Percentiles rank a stretch among this genome's conserved stretches.
phyloP scores from a whole-genome alignment of 2,329 filamentous ascomycete species.

The Aspergillus aculeatinus region DNA sequence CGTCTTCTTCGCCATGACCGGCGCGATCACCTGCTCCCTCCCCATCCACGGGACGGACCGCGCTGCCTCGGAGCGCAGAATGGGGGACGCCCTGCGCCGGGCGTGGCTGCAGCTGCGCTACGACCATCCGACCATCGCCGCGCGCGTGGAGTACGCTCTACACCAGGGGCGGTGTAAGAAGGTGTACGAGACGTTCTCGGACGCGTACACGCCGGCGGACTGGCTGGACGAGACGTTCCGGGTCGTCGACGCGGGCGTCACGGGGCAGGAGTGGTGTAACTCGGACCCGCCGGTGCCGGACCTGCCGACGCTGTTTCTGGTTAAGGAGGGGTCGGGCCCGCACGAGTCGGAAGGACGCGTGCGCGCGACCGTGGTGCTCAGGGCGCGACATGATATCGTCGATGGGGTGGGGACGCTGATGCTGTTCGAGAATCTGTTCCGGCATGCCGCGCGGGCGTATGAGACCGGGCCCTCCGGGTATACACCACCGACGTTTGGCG shows the following conservation, averaged over 20 bases:
- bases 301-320: constrained; percentile 25
- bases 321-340: constrained; percentile 6
- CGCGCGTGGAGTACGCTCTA: constrained; percentile 20
- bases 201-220: neutral
- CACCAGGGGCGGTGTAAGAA: constrained; percentile 21
- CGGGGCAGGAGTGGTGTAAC: constrained; percentile 27
- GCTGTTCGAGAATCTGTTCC: constrained; percentile 22
- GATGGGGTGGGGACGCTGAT: constrained; percentile 25
- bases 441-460: constrained; percentile 15
- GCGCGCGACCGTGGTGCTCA: constrained; percentile 21
- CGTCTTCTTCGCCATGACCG: constrained; percentile 46
- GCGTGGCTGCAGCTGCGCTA: constrained; percentile 26
- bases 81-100: constrained; percentile 16
- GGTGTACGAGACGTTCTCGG: constrained; percentile 18
- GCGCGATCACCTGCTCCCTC: constrained; percentile 31
- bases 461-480: constrained; percentile 5
- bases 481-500: constrained; percentile 14
- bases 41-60: neutral
- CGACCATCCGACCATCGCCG: constrained; percentile 26
- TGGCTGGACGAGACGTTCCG: constrained; percentile 24
- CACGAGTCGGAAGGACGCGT: neutral
- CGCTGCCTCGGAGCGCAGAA: neutral
- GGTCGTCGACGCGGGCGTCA: constrained; percentile 12
- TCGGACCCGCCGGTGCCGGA: constrained; percentile 24
- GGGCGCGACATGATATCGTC: constrained; percentile 24